Evolutionary conservation across 1,284 basidiomycete species (phyloP).

Genomic region (Leccinum pachyderme): DNA sequence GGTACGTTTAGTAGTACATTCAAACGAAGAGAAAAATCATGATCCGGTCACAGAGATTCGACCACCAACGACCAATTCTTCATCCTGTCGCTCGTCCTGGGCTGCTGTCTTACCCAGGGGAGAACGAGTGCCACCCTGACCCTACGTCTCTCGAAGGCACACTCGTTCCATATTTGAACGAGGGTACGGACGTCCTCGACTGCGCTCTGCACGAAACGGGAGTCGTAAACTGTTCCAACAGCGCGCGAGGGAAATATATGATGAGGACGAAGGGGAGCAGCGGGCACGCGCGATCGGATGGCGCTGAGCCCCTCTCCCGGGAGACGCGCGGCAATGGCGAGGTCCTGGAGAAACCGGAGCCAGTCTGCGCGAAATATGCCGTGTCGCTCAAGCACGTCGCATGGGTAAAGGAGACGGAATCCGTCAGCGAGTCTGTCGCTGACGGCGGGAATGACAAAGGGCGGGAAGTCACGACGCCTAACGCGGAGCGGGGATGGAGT

Average conservation of each 20-base stretch:
- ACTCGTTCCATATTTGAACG: slow-evolving; percentile 32
- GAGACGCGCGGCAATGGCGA: slow-evolving; percentile 28
- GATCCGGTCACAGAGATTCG: slow-evolving; percentile 26
- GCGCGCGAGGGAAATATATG: slow-evolving; percentile 15
- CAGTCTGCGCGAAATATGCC: slow-evolving; percentile 30
- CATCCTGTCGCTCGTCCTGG: slow-evolving; percentile 1
- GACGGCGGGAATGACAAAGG: slow-evolving; percentile 28
- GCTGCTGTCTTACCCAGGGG: neutral
- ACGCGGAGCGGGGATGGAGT: slow-evolving; percentile 28
- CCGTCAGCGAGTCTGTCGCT: slow-evolving; percentile 24
- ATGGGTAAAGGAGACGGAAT: slow-evolving; percentile 30
- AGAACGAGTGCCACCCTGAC: slow-evolving; percentile 16
- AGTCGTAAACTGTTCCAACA: slow-evolving; percentile 25
- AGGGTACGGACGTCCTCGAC: slow-evolving; percentile 29
- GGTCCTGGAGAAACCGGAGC: slow-evolving; percentile 30
- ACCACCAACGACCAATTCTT: slow-evolving; percentile 19
- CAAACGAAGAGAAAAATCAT: neutral
- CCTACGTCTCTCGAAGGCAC: slow-evolving; percentile 33
- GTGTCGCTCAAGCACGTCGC: slow-evolving; percentile 23
- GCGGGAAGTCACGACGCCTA: slow-evolving; percentile 26
- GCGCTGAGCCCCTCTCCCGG: slow-evolving; percentile 22
- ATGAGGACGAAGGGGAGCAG: slow-evolving; percentile 12
- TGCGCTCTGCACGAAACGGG: slow-evolving; percentile 18
- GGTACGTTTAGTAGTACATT: slow-evolving; percentile 3
- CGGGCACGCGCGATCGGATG: slow-evolving; percentile 22